A percentile compares a stretch with the other conserved stretches of the same genome.
Conservation (phyloP, 176 grass and related monocot species). For the Carex parvula region DNA sequence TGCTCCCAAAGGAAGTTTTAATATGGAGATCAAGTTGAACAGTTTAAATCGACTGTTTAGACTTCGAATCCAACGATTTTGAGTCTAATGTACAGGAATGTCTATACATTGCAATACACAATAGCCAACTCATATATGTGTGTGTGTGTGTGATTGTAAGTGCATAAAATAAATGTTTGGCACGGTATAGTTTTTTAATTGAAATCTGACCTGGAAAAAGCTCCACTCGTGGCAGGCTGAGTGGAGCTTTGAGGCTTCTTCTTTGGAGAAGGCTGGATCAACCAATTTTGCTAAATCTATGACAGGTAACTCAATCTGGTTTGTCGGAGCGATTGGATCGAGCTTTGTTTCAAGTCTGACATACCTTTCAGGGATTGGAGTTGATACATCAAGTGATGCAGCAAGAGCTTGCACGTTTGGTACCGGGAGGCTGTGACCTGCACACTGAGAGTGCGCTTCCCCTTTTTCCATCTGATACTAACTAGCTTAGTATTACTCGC, state of each 20-base stretch:
- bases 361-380: conserved; percentile 25
- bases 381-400: neutral
- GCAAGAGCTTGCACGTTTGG: conserved; percentile 47
- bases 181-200: neutral
- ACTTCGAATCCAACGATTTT: too few relatives aligned
- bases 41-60: too few relatives aligned
- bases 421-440: neutral
- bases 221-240: conserved; percentile 46
- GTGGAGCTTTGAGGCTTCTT: conserved; percentile 31
- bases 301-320: neutral
- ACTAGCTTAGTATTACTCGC: too few relatives aligned
- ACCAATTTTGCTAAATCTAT: too few relatives aligned
- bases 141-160: too few relatives aligned
- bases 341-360: conserved; percentile 25
- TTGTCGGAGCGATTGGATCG: neutral
- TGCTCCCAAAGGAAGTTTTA: too few relatives aligned
- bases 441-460: too few relatives aligned
- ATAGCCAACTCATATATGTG: too few relatives aligned
- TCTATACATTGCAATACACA: too few relatives aligned
- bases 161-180: neutral
- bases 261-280: neutral
- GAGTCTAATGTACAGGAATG: too few relatives aligned
- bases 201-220: conserved; percentile 43
- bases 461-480: too few relatives aligned
- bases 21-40: too few relatives aligned